Evolutionary conservation across 2,329 filamentous ascomycete genomes (phyloP), one percentile per base, ranked within the genome.

Genomic region (Xylaria sp.): DNA sequence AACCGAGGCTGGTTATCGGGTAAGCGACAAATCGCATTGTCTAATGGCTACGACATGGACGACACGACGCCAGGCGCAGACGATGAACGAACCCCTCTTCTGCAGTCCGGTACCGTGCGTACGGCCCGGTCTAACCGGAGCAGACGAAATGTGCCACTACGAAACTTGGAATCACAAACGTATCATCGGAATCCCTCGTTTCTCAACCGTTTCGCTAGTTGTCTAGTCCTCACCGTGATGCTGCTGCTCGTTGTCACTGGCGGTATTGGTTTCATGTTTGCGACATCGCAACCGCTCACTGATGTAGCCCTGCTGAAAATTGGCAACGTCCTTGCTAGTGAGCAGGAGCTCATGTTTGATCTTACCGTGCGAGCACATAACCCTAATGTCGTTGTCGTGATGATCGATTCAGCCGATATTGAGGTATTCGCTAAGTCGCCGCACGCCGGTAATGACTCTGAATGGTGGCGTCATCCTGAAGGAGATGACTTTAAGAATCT

Each of bases 361-460:
- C 83, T 99, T 58, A 89, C 93, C 23, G 93, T 99, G 69, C 89
- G 89, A 73, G 96, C 95, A 0, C 86, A 95, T 75, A 99, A 99
- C 78, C 94, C 95, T 0, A 99, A 98, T 75, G 90, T 98, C 50
- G 92, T 98, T 48, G 90, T 94, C 1, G 92, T 99, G 51, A 92
- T 92, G 2, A 89, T 99, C 46, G 90, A 92, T 72, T 90, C 94
- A 56, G 91, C 97, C 77, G 94, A 98, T 78, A 86, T 98, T 66
- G 94, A 97, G 76, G 88, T 99, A 39, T 98, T 98, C 80, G 96
- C 96, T 37, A 97, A 97, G 81, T 98, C 94, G 69, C 93, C 92
- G 69, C 92, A 95, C 78, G 92, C 95, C 13, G 92, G 93, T n/a
- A 87, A 85, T 8, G 88, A 90, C 74, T 87, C 84, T 31, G 85